Conservation (phyloP, 345 rosid genomes). For the Sonneratia caseolaris region DNA sequence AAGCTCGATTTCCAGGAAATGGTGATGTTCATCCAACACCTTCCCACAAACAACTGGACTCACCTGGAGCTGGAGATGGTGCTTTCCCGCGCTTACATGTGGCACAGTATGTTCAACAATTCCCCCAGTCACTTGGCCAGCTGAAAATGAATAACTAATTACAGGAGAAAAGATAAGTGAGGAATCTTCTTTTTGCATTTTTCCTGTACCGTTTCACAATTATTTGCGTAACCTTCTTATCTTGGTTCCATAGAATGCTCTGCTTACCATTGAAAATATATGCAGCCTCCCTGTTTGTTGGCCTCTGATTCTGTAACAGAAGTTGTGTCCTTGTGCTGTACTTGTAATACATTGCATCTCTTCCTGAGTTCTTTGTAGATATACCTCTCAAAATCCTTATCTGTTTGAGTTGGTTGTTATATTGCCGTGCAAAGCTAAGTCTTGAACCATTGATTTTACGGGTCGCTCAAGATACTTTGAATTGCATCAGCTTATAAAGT, state of each 20-base stretch:
- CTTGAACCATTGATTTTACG: background rate
- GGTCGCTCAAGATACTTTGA: background rate
- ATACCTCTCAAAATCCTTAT: background rate
- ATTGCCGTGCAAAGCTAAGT: background rate
- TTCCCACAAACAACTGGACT: constrained; percentile 80
- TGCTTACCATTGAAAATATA: background rate
- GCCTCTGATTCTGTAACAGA: background rate
- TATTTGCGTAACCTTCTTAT: background rate
- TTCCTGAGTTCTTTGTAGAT: background rate
- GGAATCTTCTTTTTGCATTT: background rate
- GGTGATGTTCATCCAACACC: constrained; percentile 98
- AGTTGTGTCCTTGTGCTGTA: background rate
- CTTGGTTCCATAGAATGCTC: background rate
- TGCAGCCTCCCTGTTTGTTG: background rate
- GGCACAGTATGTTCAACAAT: constrained; percentile 87
- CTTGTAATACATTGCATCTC: background rate
- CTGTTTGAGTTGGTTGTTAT: background rate
- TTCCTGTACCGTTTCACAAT: background rate
- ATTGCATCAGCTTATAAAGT: background rate
- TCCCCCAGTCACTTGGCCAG: constrained; percentile 19
- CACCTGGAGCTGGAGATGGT: constrained; percentile 91
- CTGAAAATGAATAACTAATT: background rate
- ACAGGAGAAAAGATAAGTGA: background rate
- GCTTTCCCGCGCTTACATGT: constrained; percentile 74
- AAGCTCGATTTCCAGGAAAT: constrained; percentile 93